Percentiles rank a stretch among this genome's conserved stretches.
phyloP scores from a whole-genome alignment of 2,329 filamentous ascomycete genomes.

The Alternaria infectoria region DNA sequence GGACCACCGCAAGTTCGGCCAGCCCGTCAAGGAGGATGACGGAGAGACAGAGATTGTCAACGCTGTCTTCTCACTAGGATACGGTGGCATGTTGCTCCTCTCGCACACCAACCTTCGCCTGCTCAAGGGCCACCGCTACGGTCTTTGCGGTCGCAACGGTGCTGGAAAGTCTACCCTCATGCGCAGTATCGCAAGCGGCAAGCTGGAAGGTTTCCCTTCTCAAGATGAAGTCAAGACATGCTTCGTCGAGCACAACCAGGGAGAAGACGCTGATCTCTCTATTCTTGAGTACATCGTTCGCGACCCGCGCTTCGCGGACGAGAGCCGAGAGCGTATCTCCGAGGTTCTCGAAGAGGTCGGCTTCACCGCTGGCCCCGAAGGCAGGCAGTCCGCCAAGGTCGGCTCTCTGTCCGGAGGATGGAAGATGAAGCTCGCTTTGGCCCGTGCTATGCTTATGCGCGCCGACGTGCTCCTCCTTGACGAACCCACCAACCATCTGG shows the following conservation, averaged over 20 bases:
- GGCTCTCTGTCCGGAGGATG: constrained; percentile 96
- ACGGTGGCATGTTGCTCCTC: constrained; percentile 95
- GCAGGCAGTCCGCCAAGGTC: constrained; percentile 86
- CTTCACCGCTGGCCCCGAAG: constrained; percentile 88
- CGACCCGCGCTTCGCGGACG: constrained; percentile 82
- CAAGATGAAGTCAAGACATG: constrained; percentile 93
- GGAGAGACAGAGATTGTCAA: constrained; percentile 97
- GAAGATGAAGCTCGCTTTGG: constrained; percentile 99
- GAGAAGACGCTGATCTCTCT: constrained; percentile 94
- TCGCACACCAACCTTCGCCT: constrained; percentile 95
- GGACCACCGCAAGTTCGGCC: constrained; percentile 85
- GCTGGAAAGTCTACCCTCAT: constrained; percentile 99
- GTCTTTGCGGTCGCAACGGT: constrained; percentile 95
- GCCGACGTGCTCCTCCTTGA: constrained; percentile 96
- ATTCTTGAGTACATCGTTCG: constrained; percentile 93
- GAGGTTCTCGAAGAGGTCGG: constrained; percentile 88
- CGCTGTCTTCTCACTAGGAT: constrained; percentile 94
- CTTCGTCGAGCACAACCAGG: constrained; percentile 99
- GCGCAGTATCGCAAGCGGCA: constrained; percentile 93
- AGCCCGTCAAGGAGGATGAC: constrained; percentile 84
- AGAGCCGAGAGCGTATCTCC: constrained; percentile 80
- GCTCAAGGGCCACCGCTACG: constrained; percentile 95
- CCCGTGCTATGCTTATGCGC: constrained; percentile 93
- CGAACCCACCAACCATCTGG: constrained; percentile 98
- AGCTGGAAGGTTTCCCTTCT: constrained; percentile 94